Base-by-base conservation (phyloP, 2,329 filamentous ascomycete genomes). In the Microsporum canis region DNA sequence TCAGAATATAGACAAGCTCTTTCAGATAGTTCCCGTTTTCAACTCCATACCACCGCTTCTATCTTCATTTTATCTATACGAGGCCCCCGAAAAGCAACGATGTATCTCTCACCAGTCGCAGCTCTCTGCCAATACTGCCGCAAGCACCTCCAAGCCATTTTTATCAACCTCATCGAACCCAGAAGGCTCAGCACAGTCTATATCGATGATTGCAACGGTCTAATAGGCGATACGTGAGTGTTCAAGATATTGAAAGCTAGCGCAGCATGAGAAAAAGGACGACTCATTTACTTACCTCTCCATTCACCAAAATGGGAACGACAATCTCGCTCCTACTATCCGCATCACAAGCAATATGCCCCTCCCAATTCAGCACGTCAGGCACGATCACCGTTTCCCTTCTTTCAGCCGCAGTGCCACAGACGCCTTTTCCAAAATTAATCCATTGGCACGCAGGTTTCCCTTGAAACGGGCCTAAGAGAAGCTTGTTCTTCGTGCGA, bases 291-390 rank as follows among this genome's bases (percentile, higher is more conserved):
- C 73, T 66, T 60, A 75, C 74, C 71, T 76, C 75, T 38, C 69
- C 72, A 17, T 63, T 64, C n/a, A 68, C 65, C 57, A 77, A 51
- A 67, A 79, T 73, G 39, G 78, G 77, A 51, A 79, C 77, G 12
- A 79, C 78, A 67, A 80, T 77, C 68, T 80, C 78, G 70, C 78
- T 79, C 63, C 71, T 70, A 63, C 73, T 79, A 41, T 77, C 76
- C 8, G 73, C 74, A 65, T 79, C 78, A 65, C 78, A 80, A 8
- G 78, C 76, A 69, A 80, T 79, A 68, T 80, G 78, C 2, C 77
- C 77, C 8, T 76, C 74, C 64, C 77, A 79, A 5, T 68, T 62
- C 43, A 70, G 56, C 56, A 79, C 76, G 61, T 79, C 77, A 0
- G 69, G 66, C n/a, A 80, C 76, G 8, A 78, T 57, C 2, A 77